Conservation (phyloP, 306 rosid genomes). For the Fragaria iinumae region DNA sequence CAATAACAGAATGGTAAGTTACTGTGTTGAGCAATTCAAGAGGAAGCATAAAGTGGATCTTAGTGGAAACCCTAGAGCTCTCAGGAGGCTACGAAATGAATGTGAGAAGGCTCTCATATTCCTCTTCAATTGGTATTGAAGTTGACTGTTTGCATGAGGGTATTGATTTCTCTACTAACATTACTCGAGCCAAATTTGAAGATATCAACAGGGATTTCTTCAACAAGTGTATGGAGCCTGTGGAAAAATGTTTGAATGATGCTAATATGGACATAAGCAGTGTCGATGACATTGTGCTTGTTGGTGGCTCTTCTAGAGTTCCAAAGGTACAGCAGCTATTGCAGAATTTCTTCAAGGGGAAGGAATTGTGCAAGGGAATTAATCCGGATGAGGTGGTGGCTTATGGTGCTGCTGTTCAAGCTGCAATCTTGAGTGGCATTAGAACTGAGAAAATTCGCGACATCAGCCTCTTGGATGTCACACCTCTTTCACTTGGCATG, state of each 20-base stretch:
- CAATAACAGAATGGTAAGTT: conserved; percentile 3
- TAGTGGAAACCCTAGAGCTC: background rate
- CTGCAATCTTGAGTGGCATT: conserved; percentile 6
- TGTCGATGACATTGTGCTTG: background rate
- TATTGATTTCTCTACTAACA: background rate
- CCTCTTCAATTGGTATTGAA: background rate
- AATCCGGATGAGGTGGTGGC: background rate
- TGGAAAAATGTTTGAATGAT: background rate
- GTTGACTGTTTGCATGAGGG: background rate
- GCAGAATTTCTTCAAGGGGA: background rate
- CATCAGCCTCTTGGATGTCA: background rate
- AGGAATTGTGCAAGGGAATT: background rate
- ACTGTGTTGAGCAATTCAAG: conserved; percentile 14
- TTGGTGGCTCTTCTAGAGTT: background rate
- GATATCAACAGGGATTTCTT: background rate
- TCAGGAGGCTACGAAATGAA: background rate
- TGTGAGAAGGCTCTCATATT: conserved; percentile 13
- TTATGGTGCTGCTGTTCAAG: background rate
- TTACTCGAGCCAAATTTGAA: background rate
- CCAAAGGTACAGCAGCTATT: conserved; percentile 6
- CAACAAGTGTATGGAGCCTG: background rate
- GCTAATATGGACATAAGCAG: background rate
- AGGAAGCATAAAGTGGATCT: conserved; percentile 3
- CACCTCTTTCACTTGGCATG: background rate
- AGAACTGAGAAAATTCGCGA: background rate